Evolutionary conservation across 2,329 filamentous ascomycete genomes (phyloP).

Genomic region (Cladosporium colombiae): DNA sequence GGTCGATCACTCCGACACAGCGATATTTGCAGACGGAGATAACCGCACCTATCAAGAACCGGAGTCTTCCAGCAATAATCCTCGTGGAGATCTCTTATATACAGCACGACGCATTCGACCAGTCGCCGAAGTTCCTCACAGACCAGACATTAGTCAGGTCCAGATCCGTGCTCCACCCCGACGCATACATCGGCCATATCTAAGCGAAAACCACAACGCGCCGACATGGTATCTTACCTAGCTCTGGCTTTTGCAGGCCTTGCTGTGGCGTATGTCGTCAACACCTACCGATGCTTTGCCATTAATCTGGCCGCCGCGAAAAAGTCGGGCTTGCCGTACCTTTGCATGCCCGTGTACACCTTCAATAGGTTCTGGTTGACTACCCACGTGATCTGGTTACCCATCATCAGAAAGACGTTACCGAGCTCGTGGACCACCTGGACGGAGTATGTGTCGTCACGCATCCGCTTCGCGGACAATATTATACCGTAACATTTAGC

Average conservation of each 20-base stretch:
- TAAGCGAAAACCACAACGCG: neutral
- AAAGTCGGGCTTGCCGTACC: conserved; percentile 48
- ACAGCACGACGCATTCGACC: neutral
- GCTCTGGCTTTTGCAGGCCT: conserved; percentile 35
- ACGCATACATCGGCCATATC: neutral
- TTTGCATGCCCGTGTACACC: conserved; percentile 46
- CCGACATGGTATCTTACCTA: conserved; percentile 27
- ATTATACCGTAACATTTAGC: neutral
- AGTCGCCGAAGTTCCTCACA: neutral
- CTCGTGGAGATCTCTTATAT: neutral
- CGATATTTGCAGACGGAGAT: neutral
- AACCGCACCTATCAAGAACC: neutral
- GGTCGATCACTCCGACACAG: neutral
- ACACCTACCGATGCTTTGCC: conserved; percentile 40
- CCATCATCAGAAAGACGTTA: conserved; percentile 53
- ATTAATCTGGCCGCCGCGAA: conserved; percentile 48
- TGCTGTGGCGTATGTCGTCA: conserved; percentile 37
- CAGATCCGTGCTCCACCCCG: neutral
- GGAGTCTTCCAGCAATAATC: neutral
- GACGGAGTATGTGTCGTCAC: conserved; percentile 54
- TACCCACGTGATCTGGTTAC: conserved; percentile 56
- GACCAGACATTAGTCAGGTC: neutral
- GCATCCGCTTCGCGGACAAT: neutral
- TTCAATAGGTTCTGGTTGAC: conserved; percentile 59
- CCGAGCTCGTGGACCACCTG: conserved; percentile 59